Base-by-base conservation (phyloP, 257 asterid genomes). In the Asclepias syriaca region DNA sequence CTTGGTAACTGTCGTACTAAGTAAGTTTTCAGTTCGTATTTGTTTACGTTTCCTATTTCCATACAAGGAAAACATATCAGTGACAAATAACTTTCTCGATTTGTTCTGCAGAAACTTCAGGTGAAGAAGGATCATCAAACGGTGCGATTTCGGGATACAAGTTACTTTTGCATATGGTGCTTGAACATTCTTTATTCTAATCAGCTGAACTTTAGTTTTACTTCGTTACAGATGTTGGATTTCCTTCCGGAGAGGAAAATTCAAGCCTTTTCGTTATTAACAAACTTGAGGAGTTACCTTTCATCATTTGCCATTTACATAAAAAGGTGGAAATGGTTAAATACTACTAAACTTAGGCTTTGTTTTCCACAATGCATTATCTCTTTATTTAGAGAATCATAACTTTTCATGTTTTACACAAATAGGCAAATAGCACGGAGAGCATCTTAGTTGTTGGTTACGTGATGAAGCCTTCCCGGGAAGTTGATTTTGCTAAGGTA, bases 401-500 rank as follows among this genome's bases (percentile, higher is more conserved):
- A 61, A 18, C 68, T 18, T 16, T 64, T 59, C 59, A 54, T 78
- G 77, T 72, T 71, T 75, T 63, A 80, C 64, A 59, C 76, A 48
- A 75, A 68, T 82, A 95, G 98, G 89, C 88, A 65, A 69, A 73
- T 68, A 85, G 80, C 77, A 81, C 75, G 68, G 89, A 86, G 69
- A 70, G 70, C 72, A 77, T 74, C 85, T 76, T 82, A 81, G 75
- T 72, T 37, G 91, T 95, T 75, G 99, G 94, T 69, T 95, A 90
- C 71, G 87, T 83, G 69, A 95, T 95, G 99, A 95, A 95, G 84
- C 89, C 90, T 84, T 95, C 99, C 66, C 97, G 98, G 50, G 97
- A 86, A 87, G 91, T 88, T 85, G 99, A 95, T 83, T 95, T 95
- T 86, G 90, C 90, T 45, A 92, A 95, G 96, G 98, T 91, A 74